A percentile compares a stretch with the other conserved stretches of the same genome.
These are phyloP conservation scores for Mycena haematopus DNA, from an alignment of 768 basidiomycete genomes.

Conservation along the genomic window DNA sequence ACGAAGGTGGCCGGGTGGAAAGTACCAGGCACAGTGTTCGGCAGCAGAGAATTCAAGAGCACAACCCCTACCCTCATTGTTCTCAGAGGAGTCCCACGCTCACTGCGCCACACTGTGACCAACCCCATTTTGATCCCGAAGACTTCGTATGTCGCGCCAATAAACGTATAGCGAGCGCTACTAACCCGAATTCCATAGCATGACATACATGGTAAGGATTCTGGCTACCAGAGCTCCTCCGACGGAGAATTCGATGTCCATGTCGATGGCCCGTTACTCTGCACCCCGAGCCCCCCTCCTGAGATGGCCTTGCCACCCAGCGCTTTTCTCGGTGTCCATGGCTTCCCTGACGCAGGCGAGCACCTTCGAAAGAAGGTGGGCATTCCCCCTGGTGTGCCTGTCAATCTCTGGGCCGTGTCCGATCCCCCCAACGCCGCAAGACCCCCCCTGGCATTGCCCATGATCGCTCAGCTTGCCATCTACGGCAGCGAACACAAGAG, in stretches of 20 bases:
- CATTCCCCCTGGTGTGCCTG: neutral
- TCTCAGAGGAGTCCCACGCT: neutral
- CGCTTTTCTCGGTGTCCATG: neutral
- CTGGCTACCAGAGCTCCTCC: neutral
- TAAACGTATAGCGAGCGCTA: neutral
- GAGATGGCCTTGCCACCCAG: conserved; percentile 1
- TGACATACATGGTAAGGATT: neutral
- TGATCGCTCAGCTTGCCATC: conserved; percentile 63
- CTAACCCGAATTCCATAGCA: conserved; percentile 1
- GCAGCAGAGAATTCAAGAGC: conserved; percentile 2
- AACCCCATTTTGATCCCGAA: neutral
- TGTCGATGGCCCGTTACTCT: neutral
- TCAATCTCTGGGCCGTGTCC: conserved; percentile 6
- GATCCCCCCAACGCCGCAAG: neutral
- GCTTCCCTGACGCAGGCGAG: conserved; percentile 5
- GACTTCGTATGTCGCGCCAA: neutral
- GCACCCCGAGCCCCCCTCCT: neutral
- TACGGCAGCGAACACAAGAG: conserved; percentile 58
- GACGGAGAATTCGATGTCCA: neutral
- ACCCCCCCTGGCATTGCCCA: neutral
- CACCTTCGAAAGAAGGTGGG: neutral
- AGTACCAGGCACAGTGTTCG: neutral
- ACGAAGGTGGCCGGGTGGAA: neutral
- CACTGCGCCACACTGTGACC: conserved; percentile 7
- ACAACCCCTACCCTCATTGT: neutral